Conservation (phyloP, 108 stramenopile species). For the Pseudonitzschia multiseries region DNA sequence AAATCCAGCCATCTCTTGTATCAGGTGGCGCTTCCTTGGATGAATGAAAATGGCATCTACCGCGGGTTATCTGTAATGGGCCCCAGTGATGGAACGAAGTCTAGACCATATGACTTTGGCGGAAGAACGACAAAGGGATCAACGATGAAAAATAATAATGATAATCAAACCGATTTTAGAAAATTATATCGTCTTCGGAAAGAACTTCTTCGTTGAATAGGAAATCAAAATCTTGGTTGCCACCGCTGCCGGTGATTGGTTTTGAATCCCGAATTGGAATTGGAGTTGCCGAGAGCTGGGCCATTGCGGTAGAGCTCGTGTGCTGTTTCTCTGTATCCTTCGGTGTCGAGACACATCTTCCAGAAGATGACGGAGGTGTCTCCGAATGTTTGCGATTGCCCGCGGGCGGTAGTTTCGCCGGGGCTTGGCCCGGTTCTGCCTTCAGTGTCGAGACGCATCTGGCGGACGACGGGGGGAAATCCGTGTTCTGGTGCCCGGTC, state of each 20-base stretch:
- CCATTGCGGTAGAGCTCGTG: neutral
- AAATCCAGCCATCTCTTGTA: too few relatives aligned
- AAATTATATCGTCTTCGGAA: slow-evolving; percentile 19
- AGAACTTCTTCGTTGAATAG: slow-evolving; percentile 49
- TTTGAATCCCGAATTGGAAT: slow-evolving; percentile 1
- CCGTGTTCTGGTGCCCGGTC: neutral
- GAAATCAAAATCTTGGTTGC: slow-evolving; percentile 31
- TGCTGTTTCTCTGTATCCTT: neutral
- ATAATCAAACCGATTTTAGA: too few relatives aligned
- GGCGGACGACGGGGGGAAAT: neutral
- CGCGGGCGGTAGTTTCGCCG: neutral
- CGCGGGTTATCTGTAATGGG: too few relatives aligned
- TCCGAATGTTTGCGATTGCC: neutral
- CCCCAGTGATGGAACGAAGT: too few relatives aligned
- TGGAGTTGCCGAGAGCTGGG: slow-evolving; percentile 3
- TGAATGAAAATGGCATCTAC: too few relatives aligned
- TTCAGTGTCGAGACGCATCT: slow-evolving; percentile 6
- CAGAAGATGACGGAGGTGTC: neutral
- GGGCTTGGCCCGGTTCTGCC: neutral
- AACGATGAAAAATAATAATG: too few relatives aligned
- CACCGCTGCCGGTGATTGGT: neutral
- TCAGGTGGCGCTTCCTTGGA: too few relatives aligned
- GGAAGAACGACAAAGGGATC: too few relatives aligned
- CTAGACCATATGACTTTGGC: too few relatives aligned
- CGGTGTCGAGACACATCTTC: neutral